Conservation (phyloP, 345 rosid genomes). For the Arabidopsis suecica region DNA sequence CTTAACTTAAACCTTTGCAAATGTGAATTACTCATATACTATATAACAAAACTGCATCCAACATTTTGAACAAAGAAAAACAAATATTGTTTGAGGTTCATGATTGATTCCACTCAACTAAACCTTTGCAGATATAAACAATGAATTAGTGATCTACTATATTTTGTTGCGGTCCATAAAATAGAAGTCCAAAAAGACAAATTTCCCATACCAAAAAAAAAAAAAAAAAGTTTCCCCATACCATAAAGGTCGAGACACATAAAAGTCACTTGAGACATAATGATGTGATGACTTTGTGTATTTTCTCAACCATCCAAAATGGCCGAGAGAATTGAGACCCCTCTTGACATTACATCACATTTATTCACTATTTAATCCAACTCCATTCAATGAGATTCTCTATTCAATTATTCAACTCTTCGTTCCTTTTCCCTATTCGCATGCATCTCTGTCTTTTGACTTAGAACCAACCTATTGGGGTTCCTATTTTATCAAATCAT, state of each 20-base stretch:
- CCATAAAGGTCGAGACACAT: too few relatives aligned
- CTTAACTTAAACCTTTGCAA: too few relatives aligned
- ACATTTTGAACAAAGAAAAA: too few relatives aligned
- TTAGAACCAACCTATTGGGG: not conserved
- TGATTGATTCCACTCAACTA: not conserved
- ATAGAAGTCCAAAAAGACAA: not conserved
- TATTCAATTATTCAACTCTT: constrained; percentile 18
- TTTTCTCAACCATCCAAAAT: constrained; percentile 39
- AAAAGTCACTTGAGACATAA: constrained; percentile 38
- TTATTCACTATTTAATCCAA: constrained; percentile 29
- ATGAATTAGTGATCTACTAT: too few relatives aligned
- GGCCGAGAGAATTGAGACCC: constrained; percentile 22
- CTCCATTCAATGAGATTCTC: constrained; percentile 9
- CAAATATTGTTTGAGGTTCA: too few relatives aligned
- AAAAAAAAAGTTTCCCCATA: constrained; percentile 10
- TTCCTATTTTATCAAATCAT: constrained; percentile 6
- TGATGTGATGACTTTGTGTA: constrained; percentile 38
- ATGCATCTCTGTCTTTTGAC: not conserved
- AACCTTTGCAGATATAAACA: too few relatives aligned
- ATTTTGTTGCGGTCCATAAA: not conserved
- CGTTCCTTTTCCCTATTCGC: not conserved
- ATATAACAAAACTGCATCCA: too few relatives aligned
- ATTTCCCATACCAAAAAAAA: constrained; percentile 22
- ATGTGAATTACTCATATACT: too few relatives aligned
- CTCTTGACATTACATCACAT: constrained; percentile 37